Base-by-base conservation (phyloP, 176 grass and related monocot species). In the Chrysopogon serrulatus region DNA sequence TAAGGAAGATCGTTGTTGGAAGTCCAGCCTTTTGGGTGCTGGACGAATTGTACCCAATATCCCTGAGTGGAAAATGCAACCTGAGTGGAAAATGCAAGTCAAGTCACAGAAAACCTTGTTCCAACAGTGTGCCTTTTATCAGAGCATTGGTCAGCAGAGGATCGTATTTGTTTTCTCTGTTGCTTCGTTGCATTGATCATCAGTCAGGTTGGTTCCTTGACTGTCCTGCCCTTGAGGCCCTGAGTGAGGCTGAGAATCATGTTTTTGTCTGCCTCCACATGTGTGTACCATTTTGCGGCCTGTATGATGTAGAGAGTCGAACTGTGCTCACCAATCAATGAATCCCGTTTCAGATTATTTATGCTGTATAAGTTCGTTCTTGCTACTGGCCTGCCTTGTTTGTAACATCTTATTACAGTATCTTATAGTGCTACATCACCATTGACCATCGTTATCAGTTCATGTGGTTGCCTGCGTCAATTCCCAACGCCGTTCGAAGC, bases 231-330 rank as follows among this genome's bases (percentile, higher is more conserved):
- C n/a, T n/a, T n/a, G n/a, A n/a, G n/a, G n/a, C n/a, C 33, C 64
- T 0, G 12, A 63, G 65, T 90, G 56, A 78, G 73, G 42, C 33
- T 63, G 4, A 1, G 65, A 78, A 41, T 28, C 18, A 28, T 30
- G 79, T 36, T 51, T 62, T 65, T 63, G 1, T 65, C 21, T 60
- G 60, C 37, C 49, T 83, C 31, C 15, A 6, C 79, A 23, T 84
- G 68, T 86, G 72, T 86, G 78, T 90, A 78, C 56, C 35, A 73
- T 66, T 57, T 30, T 23, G 48, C 30, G 23, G 79, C 79, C 35
- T 90, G 66, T 83, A 90, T 78, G 56, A 30, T 83, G 65, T 78
- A 70, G 40, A 44, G 12, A 71, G 32, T 43, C 21, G 65, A 83
- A 78, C 15, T 60, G 74, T 60, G 51, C 34, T 77, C 27, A 37